Evolutionary conservation across 2,329 filamentous ascomycete species (phyloP).

Genomic region (Lachnellula cervina): DNA sequence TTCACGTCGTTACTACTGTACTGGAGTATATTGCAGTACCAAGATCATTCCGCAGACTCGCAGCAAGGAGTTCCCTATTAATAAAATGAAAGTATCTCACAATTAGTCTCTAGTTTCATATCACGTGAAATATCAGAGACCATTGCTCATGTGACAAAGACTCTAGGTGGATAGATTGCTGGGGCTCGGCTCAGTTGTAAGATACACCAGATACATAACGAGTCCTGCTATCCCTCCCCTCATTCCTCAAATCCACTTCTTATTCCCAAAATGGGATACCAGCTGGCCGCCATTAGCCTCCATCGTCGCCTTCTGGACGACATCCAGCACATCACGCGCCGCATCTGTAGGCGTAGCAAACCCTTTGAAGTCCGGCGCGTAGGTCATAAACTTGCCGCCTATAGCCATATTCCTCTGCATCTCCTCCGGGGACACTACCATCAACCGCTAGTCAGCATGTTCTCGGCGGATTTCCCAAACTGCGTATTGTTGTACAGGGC

Average conservation of each 20-base stretch:
- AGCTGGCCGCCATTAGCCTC: background rate
- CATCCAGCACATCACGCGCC: background rate
- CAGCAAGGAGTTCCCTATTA: background rate
- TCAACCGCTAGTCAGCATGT: background rate
- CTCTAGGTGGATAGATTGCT: no score
- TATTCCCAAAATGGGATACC: background rate
- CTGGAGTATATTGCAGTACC: background rate
- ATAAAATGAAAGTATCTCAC: no score
- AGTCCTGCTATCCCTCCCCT: background rate
- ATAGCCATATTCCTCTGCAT: background rate
- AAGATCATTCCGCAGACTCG: slow-evolving; percentile 1
- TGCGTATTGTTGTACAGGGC: background rate
- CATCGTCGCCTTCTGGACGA: background rate
- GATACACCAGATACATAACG: no score
- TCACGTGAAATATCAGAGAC: no score
- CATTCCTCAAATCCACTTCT: background rate
- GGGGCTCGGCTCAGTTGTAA: no score
- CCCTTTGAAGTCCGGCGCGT: background rate
- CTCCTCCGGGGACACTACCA: background rate
- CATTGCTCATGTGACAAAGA: no score
- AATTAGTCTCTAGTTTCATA: no score
- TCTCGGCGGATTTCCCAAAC: background rate
- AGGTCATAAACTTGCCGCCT: background rate
- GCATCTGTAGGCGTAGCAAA: background rate
- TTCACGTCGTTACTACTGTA: background rate